A percentile compares a stretch with the other conserved stretches of the same genome.
Conservation (phyloP, 2,329 filamentous ascomycete species). For the Helminthosporium solani region DNA sequence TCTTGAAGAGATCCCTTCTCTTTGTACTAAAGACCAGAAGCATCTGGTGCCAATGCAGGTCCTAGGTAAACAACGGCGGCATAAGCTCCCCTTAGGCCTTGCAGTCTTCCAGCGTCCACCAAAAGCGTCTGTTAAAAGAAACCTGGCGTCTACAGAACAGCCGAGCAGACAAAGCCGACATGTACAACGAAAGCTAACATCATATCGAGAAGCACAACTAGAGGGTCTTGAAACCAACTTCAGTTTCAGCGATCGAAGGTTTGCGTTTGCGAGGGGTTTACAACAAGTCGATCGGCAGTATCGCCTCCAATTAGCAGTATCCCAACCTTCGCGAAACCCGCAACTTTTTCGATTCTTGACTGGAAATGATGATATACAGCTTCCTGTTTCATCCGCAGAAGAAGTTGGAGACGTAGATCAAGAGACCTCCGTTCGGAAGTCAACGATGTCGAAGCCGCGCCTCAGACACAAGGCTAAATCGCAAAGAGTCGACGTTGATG, state of each 20-base stretch:
- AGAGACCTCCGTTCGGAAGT: not conserved
- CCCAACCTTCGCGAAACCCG: conserved; percentile 23
- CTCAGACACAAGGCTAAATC: conserved; percentile 43
- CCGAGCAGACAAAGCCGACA: not conserved
- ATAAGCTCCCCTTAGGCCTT: conserved; percentile 7
- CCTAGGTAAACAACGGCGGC: not conserved
- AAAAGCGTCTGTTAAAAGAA: not conserved
- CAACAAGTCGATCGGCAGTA: conserved; percentile 32
- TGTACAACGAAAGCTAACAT: conserved; percentile 6
- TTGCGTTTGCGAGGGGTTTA: conserved; percentile 41
- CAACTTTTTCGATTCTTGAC: conserved; percentile 37
- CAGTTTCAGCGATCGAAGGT: conserved; percentile 34
- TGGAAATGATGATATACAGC: conserved; percentile 27
- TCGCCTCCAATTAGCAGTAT: conserved; percentile 6
- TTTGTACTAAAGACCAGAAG: not conserved
- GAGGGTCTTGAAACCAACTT: conserved; percentile 46
- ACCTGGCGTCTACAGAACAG: not conserved
- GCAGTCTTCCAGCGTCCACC: conserved; percentile 13
- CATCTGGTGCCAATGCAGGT: not conserved
- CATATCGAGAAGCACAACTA: conserved; percentile 43
- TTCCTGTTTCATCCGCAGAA: conserved; percentile 17
- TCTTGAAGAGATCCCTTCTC: conserved; percentile 3
- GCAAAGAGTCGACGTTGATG: conserved; percentile 49
- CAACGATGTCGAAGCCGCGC: conserved; percentile 20
- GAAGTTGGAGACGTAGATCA: conserved; percentile 16